Percentiles rank a stretch among this genome's conserved stretches.
These are phyloP conservation scores for Russula virescens DNA, from an alignment of 768 basidiomycete genomes.

Conservation along the genomic window DNA sequence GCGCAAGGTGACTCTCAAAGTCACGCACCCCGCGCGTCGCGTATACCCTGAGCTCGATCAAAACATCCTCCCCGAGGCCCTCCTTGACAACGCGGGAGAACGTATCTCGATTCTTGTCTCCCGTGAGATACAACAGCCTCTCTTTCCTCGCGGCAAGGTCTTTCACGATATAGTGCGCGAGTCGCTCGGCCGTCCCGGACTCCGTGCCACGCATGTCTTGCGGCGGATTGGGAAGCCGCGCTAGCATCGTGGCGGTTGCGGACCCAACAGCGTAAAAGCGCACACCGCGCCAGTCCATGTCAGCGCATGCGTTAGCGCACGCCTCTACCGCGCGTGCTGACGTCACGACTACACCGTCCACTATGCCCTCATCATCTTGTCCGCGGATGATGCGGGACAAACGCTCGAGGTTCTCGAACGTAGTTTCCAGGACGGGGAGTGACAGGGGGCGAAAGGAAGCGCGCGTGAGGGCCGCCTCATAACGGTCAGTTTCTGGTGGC, in stretches of 20 bases:
- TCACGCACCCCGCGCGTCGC: constrained; percentile 52
- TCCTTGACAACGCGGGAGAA: constrained; percentile 46
- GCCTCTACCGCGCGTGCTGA: constrained; percentile 75
- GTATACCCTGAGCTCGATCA: constrained; percentile 62
- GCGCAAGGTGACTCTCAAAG: constrained; percentile 43
- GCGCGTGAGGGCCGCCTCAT: constrained; percentile 45
- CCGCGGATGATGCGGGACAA: constrained; percentile 41
- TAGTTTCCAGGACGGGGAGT: constrained; percentile 70
- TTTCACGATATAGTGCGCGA: constrained; percentile 56
- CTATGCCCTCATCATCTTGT: constrained; percentile 16
- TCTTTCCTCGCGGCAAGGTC: constrained; percentile 30
- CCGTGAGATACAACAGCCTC: constrained; percentile 68
- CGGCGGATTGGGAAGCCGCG: constrained; percentile 29
- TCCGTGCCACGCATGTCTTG: constrained; percentile 41
- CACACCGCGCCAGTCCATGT: constrained; percentile 43
- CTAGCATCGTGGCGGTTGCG: constrained; percentile 45
- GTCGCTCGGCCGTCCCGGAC: constrained; percentile 61
- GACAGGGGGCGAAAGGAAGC: constrained; percentile 50
- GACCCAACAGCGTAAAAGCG: constrained; percentile 81
- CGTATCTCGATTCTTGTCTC: constrained; percentile 81
- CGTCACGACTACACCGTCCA: constrained; percentile 68
- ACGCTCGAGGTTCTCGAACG: constrained; percentile 41
- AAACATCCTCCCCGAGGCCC: constrained; percentile 34
- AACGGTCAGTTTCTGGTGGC: constrained; percentile 45
- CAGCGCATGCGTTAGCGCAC: constrained; percentile 36